A percentile compares a stretch with the other conserved stretches of the same genome.
Evolutionary conservation across 768 basidiomycete species (phyloP).

Genomic region (Mycena floridula): DNA sequence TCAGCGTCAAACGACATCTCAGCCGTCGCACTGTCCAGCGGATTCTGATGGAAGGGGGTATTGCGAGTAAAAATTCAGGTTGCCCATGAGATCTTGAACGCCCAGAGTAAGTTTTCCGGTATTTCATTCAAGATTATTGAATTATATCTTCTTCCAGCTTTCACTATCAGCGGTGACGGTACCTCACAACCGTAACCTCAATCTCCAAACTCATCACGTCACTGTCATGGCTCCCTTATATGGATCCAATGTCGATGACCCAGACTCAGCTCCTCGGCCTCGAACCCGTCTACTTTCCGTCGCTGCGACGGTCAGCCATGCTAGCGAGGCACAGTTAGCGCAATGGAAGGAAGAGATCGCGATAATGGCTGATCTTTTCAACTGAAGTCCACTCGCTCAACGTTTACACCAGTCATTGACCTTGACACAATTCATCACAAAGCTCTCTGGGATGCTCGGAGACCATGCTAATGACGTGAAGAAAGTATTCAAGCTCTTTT

Average conservation of each 20-base stretch:
- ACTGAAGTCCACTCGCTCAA: neutral
- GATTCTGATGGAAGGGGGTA: constrained; percentile 1
- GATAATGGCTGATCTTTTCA: constrained; percentile 4
- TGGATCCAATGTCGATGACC: neutral
- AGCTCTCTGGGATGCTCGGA: constrained; percentile 6
- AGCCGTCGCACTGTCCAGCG: neutral
- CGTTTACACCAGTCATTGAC: neutral
- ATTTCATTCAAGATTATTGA: neutral
- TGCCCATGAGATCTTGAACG: neutral
- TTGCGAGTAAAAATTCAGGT: constrained; percentile 1
- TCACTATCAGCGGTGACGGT: constrained; percentile 1
- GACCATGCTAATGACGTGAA: constrained; percentile 18
- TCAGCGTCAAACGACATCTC: neutral
- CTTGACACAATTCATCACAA: neutral
- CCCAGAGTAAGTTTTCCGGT: too few species aligned
- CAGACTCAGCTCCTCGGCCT: neutral
- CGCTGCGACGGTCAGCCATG: neutral
- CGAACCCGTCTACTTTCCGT: neutral
- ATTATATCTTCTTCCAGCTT: neutral
- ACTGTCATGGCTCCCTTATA: neutral
- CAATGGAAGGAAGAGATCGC: constrained; percentile 6
- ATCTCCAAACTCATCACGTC: neutral
- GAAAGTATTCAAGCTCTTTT: constrained; percentile 3
- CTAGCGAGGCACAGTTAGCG: neutral
- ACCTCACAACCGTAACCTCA: neutral